These are phyloP conservation scores for Clathrus columnatus DNA, from an alignment of 768 basidiomycete genomes.

Conservation along the genomic window DNA sequence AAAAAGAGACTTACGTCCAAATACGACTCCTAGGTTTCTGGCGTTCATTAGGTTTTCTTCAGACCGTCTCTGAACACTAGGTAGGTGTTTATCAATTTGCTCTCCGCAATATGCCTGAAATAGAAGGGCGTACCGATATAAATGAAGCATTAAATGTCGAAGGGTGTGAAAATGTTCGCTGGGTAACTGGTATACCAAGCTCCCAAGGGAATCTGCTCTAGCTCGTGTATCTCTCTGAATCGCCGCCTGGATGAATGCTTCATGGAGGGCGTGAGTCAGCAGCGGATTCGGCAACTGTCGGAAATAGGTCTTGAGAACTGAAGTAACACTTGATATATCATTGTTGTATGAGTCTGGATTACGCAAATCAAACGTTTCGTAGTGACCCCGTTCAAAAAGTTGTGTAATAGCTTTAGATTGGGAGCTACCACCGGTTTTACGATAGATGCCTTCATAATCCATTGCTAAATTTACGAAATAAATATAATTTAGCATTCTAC, in stretches of 20 bases:
- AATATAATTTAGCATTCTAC: neutral
- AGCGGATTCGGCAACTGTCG: conserved; percentile 86
- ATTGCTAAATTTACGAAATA: conserved; percentile 43
- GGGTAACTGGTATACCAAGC: conserved; percentile 71
- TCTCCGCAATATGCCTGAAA: neutral
- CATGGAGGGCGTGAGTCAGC: conserved; percentile 84
- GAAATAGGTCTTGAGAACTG: conserved; percentile 95
- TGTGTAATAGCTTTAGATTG: conserved; percentile 92
- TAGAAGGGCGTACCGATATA: conserved; percentile 55
- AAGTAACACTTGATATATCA: conserved; percentile 94
- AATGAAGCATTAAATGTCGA: conserved; percentile 73
- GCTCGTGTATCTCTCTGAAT: conserved; percentile 48
- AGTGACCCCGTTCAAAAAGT: conserved; percentile 89
- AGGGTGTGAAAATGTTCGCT: conserved; percentile 84
- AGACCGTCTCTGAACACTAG: conserved; percentile 52
- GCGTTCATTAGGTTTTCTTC: conserved; percentile 88
- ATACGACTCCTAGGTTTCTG: conserved; percentile 92
- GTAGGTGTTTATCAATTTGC: conserved; percentile 4
- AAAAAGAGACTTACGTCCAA: conserved; percentile 84
- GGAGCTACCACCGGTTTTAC: conserved; percentile 89
- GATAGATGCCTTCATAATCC: conserved; percentile 97
- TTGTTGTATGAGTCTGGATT: conserved; percentile 82
- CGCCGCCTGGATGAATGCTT: conserved; percentile 77
- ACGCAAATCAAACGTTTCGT: conserved; percentile 76
- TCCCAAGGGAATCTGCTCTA: conserved; percentile 53